Base-by-base conservation (phyloP, 1,284 basidiomycete genomes). In the Rhizoctonia solani region DNA sequence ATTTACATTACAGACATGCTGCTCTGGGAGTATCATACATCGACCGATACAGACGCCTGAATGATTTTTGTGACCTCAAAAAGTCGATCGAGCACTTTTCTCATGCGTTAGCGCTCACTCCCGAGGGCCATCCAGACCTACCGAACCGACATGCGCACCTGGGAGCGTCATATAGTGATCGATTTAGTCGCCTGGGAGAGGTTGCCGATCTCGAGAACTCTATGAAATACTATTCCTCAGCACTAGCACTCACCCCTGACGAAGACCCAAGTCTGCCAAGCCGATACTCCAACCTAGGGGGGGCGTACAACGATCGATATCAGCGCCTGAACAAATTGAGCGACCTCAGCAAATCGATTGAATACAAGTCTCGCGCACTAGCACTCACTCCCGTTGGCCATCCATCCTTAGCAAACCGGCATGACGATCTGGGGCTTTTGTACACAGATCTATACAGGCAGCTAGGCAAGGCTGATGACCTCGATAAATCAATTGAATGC, bases 141-240 rank as follows among this genome's bases (percentile, higher is more conserved):
- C 41, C 41, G n/a, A n/a, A 4, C 16, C n/a, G 5, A 4, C 37
- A 42, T 8, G 16, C 42, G 4, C 3, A 16, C 16, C 37, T 56
- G 4, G 54, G 54, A 19, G 8, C 4, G 19, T 34, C 44, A 3
- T 27, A 25, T 14, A 21, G 9, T 1, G 16, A 9, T 25, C 58
- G 58, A 61, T 61, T 37, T 50, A 46, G 39, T n/a, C 44, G 19
- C 21, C 23, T 50, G 2, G 58, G 58, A 1, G 19, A 50, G 6
- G 1, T 23, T 2, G 6, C 27, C 14, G 58, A 61, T 21, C 11
- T 61, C 6, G 30, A 61, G 3, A 8, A 49, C 3, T 44, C 58
- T 8, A 49, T 61, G 4, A n/a, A 49, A 32, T 25, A 14, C n/a
- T 32, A 49, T 1, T 19, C 25, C 4, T 46, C 13, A 25, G 44